Evolutionary conservation across 2,329 filamentous ascomycete species (phyloP).

Genomic region (Nemania sp.): DNA sequence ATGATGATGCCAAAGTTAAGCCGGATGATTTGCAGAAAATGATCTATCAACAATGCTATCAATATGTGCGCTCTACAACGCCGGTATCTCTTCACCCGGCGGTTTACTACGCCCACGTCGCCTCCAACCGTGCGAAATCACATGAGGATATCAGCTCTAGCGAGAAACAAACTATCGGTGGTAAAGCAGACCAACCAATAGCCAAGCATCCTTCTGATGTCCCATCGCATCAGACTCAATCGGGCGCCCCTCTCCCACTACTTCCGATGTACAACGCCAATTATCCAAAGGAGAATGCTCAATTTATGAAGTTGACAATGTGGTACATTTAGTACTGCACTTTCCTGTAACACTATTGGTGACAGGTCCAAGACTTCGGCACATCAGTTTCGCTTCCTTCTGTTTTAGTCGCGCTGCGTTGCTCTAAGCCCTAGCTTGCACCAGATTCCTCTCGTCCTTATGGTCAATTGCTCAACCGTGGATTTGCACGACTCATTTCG

Average conservation of each 20-base stretch:
- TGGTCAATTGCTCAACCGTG: background rate
- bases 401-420: too few species aligned
- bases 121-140: constrained; percentile 74
- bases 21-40: constrained; percentile 77
- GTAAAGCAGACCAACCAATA: constrained; percentile 44
- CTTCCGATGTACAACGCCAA: constrained; percentile 33
- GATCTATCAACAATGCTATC: constrained; percentile 94
- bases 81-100: constrained; percentile 88
- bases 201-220: constrained; percentile 33
- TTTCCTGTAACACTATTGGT: background rate
- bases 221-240: constrained; percentile 15
- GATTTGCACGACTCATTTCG: background rate
- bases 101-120: constrained; percentile 94
- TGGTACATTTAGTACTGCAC: constrained; percentile 46
- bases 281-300: constrained; percentile 11
- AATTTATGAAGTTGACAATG: constrained; percentile 45
- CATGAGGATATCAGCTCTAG: constrained; percentile 64
- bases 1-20: constrained; percentile 74
- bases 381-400: too few species aligned
- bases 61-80: constrained; percentile 89
- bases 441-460: too few species aligned
- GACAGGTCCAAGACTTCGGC: too few species aligned
- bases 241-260: constrained; percentile 33
- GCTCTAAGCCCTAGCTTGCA: too few species aligned
- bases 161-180: constrained; percentile 48